Base-by-base conservation (phyloP, 495 filamentous ascomycete genomes). In the Xylaria flabelliformis region DNA sequence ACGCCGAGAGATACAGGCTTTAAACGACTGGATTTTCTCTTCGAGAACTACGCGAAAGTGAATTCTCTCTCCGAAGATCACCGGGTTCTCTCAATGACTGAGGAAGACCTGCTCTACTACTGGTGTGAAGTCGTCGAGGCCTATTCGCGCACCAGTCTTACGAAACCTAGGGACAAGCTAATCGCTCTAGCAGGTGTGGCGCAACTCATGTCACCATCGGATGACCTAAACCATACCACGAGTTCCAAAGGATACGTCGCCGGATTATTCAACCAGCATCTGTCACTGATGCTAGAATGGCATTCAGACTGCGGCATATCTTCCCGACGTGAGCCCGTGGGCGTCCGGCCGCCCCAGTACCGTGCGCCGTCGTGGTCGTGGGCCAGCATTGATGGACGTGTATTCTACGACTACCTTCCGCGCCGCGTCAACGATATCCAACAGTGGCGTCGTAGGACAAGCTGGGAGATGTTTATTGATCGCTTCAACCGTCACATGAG, bases 341-440 rank as follows among this genome's bases (percentile, higher is more conserved):
- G 21, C 24, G 42, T 12, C 9, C 41, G 72, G 19, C 17, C 68
- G 3, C 56, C 58, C 12, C 26, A 44, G 15, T 78, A 78, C 29
- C 72, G 72, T 9, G 76, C 74, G 15, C 76, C 76, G 12, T 76
- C 76, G 5, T 78, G 76, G 76, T 78, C 76, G 19, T 78, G 76
- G 76, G 76, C 74, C 0, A 74, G 72, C 19, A 13, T 77, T 15
- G 71, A 78, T 59, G 74, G 74, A 2, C 42, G 24, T 5, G 44
- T 65, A 34, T 48, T 46, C 41, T 64, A 48, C 62, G 62, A 64
- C 41, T 51, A 64, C 12, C n/a, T 64, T 7, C 48, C 58, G n/a
- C 46, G 21, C 9, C 53, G 63, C 36, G 32, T 64, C 9, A 7
- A 64, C 5, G 62, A 29, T 4, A 4, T 34, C 32, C 39, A 64